Conservation (phyloP, 192 early-diverging fungal species). For the Kickxella alabastrina region DNA sequence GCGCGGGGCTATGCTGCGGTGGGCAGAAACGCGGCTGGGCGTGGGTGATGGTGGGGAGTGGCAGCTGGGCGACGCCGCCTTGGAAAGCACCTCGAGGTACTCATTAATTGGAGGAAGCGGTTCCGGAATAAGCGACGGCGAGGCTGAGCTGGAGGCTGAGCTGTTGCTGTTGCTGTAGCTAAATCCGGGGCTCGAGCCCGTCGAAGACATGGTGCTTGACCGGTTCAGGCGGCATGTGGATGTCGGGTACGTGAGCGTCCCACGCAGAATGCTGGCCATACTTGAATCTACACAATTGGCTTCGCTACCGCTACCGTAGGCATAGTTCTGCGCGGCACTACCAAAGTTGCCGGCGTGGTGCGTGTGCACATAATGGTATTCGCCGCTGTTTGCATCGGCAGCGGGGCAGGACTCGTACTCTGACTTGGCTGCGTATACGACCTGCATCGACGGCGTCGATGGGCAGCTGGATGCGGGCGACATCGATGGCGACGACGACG, state of each 20-base stretch:
- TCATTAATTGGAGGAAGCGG: slow-evolving; percentile 15
- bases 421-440: not conserved
- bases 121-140: not conserved
- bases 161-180: too few species aligned
- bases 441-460: not conserved
- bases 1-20: slow-evolving; percentile 10
- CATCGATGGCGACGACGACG: not conserved
- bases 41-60: slow-evolving; percentile 11
- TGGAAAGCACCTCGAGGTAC: slow-evolving; percentile 27
- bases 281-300: too few species aligned
- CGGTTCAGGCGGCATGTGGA: slow-evolving; percentile 10
- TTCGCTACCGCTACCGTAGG: too few species aligned
- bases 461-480: slow-evolving; percentile 11
- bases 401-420: too few species aligned
- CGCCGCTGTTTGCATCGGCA: too few species aligned
- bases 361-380: too few species aligned
- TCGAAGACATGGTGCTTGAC: not conserved
- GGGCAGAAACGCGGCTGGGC: slow-evolving; percentile 2
- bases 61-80: slow-evolving; percentile 18
- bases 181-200: too few species aligned
- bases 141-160: not conserved
- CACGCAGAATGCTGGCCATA: slow-evolving; percentile 2
- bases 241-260: slow-evolving; percentile 6
- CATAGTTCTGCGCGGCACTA: too few species aligned
- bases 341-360: not conserved